A percentile compares a stretch with the other conserved stretches of the same genome.
phyloP scores from a whole-genome alignment of 805 yeast genomes.

The Dipodascopsis uninucleata region DNA sequence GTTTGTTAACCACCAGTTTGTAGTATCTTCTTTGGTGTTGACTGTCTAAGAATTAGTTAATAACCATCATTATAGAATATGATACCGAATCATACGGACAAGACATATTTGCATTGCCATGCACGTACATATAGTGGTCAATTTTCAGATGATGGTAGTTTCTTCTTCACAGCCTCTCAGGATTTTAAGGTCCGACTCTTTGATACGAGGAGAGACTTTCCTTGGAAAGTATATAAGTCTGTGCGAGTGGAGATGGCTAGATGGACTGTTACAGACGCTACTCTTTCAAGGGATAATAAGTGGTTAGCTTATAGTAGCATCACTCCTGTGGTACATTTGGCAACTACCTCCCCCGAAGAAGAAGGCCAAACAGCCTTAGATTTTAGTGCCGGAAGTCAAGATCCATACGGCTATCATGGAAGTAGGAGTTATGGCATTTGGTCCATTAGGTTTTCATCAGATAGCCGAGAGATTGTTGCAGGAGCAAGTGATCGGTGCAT shows the following conservation, averaged over 20 bases:
- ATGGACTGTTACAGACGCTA: conserved; percentile 35
- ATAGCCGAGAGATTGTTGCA: conserved; percentile 28
- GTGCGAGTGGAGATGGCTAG: conserved; percentile 20
- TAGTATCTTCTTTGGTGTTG: neutral
- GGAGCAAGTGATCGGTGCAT: conserved; percentile 29
- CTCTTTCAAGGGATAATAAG: conserved; percentile 29
- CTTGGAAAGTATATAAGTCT: conserved; percentile 27
- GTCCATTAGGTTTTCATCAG: conserved; percentile 30
- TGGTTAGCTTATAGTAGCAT: conserved; percentile 29
- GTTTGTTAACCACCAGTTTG: too few species aligned
- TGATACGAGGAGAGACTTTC: conserved; percentile 22
- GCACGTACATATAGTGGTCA: conserved; percentile 33
- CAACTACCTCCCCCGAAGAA: conserved; percentile 24
- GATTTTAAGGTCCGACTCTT: conserved; percentile 31
- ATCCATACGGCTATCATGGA: conserved; percentile 1
- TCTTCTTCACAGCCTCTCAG: conserved; percentile 30
- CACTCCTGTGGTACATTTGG: conserved; percentile 27
- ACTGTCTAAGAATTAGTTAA: neutral
- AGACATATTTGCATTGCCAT: conserved; percentile 10
- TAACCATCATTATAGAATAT: conserved; percentile 14
- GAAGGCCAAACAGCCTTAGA: conserved; percentile 22
- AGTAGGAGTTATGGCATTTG: conserved; percentile 23
- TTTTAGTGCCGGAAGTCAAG: conserved; percentile 8
- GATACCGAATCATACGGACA: conserved; percentile 14
- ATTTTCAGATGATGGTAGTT: conserved; percentile 32